Conservation (phyloP, 225 moss, liverwort and hornwort species). For the Lunularia cruciata region DNA sequence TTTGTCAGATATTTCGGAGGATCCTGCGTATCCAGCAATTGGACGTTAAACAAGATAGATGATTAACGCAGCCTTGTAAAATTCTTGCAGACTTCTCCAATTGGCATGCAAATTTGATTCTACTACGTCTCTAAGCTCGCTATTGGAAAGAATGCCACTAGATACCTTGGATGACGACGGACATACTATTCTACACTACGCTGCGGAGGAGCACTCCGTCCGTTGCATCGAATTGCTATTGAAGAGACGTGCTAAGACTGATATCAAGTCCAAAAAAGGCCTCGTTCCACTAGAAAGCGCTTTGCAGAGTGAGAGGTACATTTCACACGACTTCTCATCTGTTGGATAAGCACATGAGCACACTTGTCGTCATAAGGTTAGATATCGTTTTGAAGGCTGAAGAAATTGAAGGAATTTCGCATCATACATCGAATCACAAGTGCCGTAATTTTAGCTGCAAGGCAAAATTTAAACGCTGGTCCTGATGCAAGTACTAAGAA, state of each 20-base stretch:
- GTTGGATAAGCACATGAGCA: no score
- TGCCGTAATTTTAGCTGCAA: no score
- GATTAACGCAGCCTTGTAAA: no score
- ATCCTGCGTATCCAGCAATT: not conserved
- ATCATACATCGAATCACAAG: no score
- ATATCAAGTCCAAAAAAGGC: constrained; percentile 37
- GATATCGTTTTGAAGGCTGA: no score
- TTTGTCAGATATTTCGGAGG: not conserved
- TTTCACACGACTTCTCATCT: not conserved
- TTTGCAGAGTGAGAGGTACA: constrained; percentile 38
- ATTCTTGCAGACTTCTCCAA: constrained; percentile 33
- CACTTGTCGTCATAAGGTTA: no score
- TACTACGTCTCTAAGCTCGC: constrained; percentile 33
- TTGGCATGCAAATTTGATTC: constrained; percentile 45
- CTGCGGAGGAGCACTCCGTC: constrained; percentile 38
- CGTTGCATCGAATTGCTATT: constrained; percentile 40
- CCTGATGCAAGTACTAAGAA: constrained; percentile 18
- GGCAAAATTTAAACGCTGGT: no score
- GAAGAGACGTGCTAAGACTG: constrained; percentile 40
- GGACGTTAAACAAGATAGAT: no score
- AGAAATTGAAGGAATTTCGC: no score
- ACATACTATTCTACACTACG: constrained; percentile 34
- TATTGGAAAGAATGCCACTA: constrained; percentile 31
- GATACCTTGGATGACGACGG: constrained; percentile 34
- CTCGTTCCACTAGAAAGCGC: constrained; percentile 38